Conservation (phyloP, 2,329 filamentous ascomycete species). For the Ophiobolus disseminans region DNA sequence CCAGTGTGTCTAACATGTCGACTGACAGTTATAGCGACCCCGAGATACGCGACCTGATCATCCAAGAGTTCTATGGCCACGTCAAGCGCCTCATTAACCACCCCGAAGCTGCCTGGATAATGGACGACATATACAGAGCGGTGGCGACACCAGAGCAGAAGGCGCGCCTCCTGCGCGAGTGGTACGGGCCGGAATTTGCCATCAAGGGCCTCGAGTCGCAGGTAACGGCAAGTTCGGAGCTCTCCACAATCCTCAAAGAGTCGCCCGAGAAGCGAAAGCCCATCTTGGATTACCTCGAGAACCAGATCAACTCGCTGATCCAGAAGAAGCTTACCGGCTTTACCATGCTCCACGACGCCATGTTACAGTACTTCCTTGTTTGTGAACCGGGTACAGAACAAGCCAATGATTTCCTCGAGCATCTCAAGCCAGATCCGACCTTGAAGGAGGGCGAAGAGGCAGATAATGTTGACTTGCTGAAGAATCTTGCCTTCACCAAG, state of each 20-base stretch:
- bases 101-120: conserved; percentile 94
- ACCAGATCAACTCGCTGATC: conserved; percentile 88
- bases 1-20: background rate
- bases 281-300: conserved; percentile 84
- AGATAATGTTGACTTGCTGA: conserved; percentile 71
- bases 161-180: conserved; percentile 83
- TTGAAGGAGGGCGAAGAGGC: conserved; percentile 61
- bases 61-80: conserved; percentile 94
- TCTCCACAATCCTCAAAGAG: conserved; percentile 75
- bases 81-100: conserved; percentile 95
- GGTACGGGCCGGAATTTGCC: conserved; percentile 94
- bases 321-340: conserved; percentile 98
- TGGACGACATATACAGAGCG: conserved; percentile 94
- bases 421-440: conserved; percentile 89
- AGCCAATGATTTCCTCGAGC: conserved; percentile 84
- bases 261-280: conserved; percentile 85
- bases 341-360: conserved; percentile 96
- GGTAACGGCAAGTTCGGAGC: conserved; percentile 66
- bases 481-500: conserved; percentile 95
- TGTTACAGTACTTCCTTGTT: conserved; percentile 94
- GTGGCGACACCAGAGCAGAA: conserved; percentile 88
- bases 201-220: conserved; percentile 68
- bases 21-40: conserved; percentile 64
- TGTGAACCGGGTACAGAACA: conserved; percentile 79
- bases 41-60: conserved; percentile 85